A percentile compares a stretch with the other conserved stretches of the same genome.
Evolutionary conservation across 2,329 filamentous ascomycete genomes (phyloP).

Genomic region (Colletotrichum zoysiae): DNA sequence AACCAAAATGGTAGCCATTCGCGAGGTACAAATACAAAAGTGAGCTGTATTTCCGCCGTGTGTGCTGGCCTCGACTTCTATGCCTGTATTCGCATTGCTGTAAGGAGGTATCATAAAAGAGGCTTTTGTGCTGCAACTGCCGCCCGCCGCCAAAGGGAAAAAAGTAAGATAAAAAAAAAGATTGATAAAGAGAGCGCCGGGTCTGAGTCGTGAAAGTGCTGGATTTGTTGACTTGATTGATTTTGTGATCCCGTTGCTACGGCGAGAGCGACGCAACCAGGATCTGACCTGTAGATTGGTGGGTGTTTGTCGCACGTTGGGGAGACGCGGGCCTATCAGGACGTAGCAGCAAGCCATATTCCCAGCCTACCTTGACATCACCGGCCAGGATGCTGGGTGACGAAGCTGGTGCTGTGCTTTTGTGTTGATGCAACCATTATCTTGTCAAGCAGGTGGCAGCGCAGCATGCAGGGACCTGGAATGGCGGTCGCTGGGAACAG

Average conservation of each 20-base stretch:
- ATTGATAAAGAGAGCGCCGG: background rate
- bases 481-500: background rate
- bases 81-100: background rate
- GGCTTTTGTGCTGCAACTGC: background rate
- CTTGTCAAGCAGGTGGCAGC: background rate
- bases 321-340: constrained; percentile 38
- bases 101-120: background rate
- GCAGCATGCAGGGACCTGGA: constrained; percentile 4
- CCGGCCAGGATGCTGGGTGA: constrained; percentile 28
- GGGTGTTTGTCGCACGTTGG: constrained; percentile 32
- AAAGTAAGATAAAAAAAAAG: background rate
- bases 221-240: constrained; percentile 35
- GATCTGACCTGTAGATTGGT: constrained; percentile 19
- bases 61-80: background rate
- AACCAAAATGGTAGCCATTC: background rate
- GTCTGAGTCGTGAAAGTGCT: background rate
- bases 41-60: background rate
- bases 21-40: background rate
- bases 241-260: constrained; percentile 34
- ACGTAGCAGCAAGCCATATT: constrained; percentile 28
- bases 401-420: background rate
- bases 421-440: constrained; percentile 17
- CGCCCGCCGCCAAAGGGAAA: background rate
- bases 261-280: constrained; percentile 28
- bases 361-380: constrained; percentile 34